Evolutionary conservation across 164 flowering plant species (phyloP).

Genomic region (Vitis vinifera): ASM3070453v1 NC_081809.1:23975001-23975500

Average conservation of each 20-base stretch:
- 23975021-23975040: too few relatives aligned
- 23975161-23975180: neutral
- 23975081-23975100: neutral
- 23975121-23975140: neutral
- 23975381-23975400: constrained; percentile 13
- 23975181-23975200: constrained; percentile 44
- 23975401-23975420: constrained; percentile 58
- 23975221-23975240: constrained; percentile 52
- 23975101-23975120: neutral
- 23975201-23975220: constrained; percentile 61
- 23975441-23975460: constrained; percentile 80
- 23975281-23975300: constrained; percentile 92
- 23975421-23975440: constrained; percentile 70
- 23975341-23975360: neutral
- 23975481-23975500: constrained; percentile 93
- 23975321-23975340: constrained; percentile 73
- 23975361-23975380: neutral
- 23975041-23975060: too few relatives aligned
- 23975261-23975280: constrained; percentile 76
- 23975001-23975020: too few relatives aligned
- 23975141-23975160: neutral
- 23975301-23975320: constrained; percentile 65
- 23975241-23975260: constrained; percentile 86
- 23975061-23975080: too few relatives aligned
- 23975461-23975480: constrained; percentile 83